These are phyloP conservation scores for Pugionium dolabratum DNA, from an alignment of 345 rosid species.

Conservation along the genomic window DNA sequence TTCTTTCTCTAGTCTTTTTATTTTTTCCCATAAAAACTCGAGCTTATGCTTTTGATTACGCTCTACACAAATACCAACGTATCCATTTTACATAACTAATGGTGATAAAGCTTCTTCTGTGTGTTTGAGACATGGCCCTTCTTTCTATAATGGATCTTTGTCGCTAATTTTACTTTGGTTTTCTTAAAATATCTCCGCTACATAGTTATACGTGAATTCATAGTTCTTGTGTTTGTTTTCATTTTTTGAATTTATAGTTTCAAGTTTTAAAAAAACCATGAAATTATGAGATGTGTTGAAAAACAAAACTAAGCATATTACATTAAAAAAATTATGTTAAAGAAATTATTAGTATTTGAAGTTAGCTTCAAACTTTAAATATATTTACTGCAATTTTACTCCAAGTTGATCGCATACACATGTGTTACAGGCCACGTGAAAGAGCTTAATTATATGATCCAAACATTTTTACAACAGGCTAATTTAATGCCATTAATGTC, in stretches of 20 bases:
- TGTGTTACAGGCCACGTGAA: not conserved
- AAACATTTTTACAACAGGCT: not conserved
- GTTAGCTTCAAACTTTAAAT: not conserved
- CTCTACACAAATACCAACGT: constrained; percentile 39
- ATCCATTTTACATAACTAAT: constrained; percentile 23
- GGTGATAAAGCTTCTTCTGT: constrained; percentile 37
- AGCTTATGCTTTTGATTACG: constrained; percentile 43
- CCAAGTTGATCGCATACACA: not conserved
- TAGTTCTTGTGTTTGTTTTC: not conserved
- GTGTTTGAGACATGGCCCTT: constrained; percentile 39
- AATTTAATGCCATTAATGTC: not conserved
- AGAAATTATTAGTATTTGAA: not conserved
- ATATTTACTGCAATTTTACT: not conserved
- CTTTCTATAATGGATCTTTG: constrained; percentile 43
- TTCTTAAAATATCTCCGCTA: constrained; percentile 13
- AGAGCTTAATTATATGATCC: not conserved
- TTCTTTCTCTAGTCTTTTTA: constrained; percentile 41
- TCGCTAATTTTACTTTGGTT: constrained; percentile 12
- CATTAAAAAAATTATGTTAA: too few relatives aligned
- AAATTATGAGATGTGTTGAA: not conserved
- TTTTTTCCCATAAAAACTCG: constrained; percentile 37
- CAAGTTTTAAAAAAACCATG: not conserved
- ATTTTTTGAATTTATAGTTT: not conserved
- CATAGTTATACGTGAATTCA: constrained; percentile 16
- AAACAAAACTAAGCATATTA: not conserved